Conservation (phyloP, 768 basidiomycete species). For the Mycena amicta region DNA sequence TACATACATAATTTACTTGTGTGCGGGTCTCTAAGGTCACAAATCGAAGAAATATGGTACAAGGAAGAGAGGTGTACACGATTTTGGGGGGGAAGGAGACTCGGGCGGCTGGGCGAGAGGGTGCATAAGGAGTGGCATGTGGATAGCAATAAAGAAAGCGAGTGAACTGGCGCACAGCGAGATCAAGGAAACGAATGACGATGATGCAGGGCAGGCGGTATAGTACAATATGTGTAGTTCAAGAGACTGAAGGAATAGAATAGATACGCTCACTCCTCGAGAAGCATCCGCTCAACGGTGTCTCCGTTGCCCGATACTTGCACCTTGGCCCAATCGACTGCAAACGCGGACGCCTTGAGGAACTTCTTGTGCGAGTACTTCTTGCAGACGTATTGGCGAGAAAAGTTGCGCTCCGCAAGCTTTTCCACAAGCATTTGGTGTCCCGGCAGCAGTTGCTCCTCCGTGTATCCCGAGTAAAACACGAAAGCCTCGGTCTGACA, state of each 20-base stretch:
- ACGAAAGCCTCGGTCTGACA: constrained; percentile 86
- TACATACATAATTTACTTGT: constrained; percentile 24
- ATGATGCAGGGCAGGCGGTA: not conserved
- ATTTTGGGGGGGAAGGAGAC: not conserved
- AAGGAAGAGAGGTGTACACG: constrained; percentile 11
- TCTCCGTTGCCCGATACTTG: constrained; percentile 40
- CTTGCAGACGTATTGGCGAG: constrained; percentile 86
- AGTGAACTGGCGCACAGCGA: not conserved
- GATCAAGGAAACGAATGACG: not conserved
- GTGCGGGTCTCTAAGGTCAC: constrained; percentile 11
- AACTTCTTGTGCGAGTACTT: constrained; percentile 99
- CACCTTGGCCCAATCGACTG: constrained; percentile 71
- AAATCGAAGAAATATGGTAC: constrained; percentile 19
- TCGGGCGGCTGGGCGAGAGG: not conserved
- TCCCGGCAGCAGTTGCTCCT: constrained; percentile 82
- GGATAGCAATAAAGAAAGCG: not conserved
- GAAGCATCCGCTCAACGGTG: constrained; percentile 46
- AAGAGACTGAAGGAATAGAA: constrained; percentile 15
- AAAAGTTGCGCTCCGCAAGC: constrained; percentile 77
- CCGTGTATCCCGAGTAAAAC: constrained; percentile 90
- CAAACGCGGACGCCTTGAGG: constrained; percentile 85
- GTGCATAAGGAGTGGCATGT: not conserved
- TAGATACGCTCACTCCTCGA: constrained; percentile 39
- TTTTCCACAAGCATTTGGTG: constrained; percentile 83
- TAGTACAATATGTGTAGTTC: constrained; percentile 8